phyloP scores from a whole-genome alignment of 2,329 filamentous ascomycete genomes.

The Aspergillus pseudotamarii region DNA sequence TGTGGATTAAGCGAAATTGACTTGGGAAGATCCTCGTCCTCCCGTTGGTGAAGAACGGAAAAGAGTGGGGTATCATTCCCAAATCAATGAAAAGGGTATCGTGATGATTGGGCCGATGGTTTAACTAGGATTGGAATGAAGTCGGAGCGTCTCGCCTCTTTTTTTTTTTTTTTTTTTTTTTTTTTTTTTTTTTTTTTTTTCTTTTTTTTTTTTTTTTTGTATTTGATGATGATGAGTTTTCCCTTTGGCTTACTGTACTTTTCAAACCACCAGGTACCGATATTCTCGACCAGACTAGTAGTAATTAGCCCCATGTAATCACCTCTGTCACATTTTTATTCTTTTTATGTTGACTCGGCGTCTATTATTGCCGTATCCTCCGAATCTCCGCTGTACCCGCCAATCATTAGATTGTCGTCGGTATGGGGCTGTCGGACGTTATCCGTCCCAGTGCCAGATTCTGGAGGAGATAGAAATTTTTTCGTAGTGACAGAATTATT shows the following conservation, averaged over 20 bases:
- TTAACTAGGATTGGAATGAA: conserved; percentile 1
- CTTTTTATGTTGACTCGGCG: conserved; percentile 13
- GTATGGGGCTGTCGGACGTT: conserved; percentile 3
- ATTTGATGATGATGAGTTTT: background rate
- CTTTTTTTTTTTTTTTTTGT: background rate
- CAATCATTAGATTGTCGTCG: background rate
- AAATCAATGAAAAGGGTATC: conserved; percentile 22
- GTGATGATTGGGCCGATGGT: conserved; percentile 8
- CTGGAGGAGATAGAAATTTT: conserved; percentile 1
- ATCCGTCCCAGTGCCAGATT: background rate
- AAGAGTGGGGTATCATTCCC: conserved; percentile 18
- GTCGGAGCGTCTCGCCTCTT: conserved; percentile 8
- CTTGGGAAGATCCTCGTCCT: conserved; percentile 23
- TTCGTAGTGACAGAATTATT: background rate
- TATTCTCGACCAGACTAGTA: too few species aligned
- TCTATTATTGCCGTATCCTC: conserved; percentile 20
- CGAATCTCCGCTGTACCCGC: conserved; percentile 33
- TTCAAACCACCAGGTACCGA: background rate
- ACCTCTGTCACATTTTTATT: conserved; percentile 10
- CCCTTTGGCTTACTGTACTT: background rate
- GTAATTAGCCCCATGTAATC: background rate
- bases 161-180: background rate
- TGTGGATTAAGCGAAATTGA: conserved; percentile 38
- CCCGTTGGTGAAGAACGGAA: conserved; percentile 27
- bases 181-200: conserved; percentile 1